phyloP scores from a whole-genome alignment of 306 rosid species.

The Malus asiatica region DNA sequence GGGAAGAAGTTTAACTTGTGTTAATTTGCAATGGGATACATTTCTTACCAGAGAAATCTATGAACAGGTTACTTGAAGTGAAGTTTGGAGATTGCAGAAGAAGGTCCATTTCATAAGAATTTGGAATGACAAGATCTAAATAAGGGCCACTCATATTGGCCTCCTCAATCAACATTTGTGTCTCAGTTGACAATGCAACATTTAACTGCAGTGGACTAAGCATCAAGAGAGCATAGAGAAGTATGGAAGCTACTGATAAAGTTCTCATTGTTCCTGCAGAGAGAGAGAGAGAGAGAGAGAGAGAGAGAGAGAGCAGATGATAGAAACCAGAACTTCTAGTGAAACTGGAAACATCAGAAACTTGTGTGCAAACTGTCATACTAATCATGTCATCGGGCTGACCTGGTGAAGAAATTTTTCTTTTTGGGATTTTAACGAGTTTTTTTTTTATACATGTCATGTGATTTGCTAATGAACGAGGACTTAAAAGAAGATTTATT shows the following conservation, averaged over 20 bases:
- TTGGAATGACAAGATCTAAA: conserved; percentile 49
- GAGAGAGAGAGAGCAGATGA: too few species aligned
- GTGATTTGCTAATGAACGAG: too few species aligned
- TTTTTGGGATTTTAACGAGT: too few species aligned
- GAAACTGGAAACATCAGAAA: too few species aligned
- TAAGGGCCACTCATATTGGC: conserved; percentile 42
- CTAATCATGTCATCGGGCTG: too few species aligned
- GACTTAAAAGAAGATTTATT: too few species aligned
- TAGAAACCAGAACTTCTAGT: too few species aligned
- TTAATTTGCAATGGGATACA: too few species aligned
- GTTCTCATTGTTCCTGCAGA: conserved; percentile 12
- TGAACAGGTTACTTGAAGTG: conserved; percentile 13
- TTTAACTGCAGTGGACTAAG: conserved; percentile 16
- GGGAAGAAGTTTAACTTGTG: not conserved
- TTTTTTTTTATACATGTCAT: too few species aligned
- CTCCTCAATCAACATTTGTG: conserved; percentile 15
- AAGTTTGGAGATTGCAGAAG: conserved; percentile 40
- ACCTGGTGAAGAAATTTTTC: too few species aligned
- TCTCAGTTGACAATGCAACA: conserved; percentile 22
- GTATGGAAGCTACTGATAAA: not conserved
- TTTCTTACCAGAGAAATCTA: conserved; percentile 40
- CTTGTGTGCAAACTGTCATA: too few species aligned
- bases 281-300: not conserved
- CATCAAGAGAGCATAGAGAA: conserved; percentile 11
- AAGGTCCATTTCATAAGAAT: conserved; percentile 38